Percentiles rank a stretch among this genome's conserved stretches.
phyloP scores from a whole-genome alignment of 306 rosid genomes.

The Datisca glomerata region DNA sequence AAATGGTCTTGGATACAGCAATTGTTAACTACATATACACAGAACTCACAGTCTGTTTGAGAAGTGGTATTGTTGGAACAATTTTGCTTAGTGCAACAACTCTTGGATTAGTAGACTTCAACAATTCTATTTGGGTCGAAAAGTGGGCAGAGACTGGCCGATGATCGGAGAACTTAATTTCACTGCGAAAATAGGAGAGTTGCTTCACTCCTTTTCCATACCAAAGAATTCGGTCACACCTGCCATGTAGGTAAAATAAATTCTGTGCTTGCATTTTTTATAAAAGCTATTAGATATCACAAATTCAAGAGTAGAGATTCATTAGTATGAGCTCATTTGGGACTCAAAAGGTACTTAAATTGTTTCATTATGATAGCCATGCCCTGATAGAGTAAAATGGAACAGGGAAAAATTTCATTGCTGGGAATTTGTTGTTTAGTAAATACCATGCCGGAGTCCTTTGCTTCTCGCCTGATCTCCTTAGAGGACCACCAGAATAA shows the following conservation, averaged over 20 bases:
- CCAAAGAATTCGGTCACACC: constrained; percentile 97
- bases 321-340: too few species aligned
- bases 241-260: constrained; percentile 12
- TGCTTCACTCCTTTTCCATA: constrained; percentile 81
- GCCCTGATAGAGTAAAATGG: too few species aligned
- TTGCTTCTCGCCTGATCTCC: constrained; percentile 72
- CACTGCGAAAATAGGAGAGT: constrained; percentile 74
- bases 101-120: constrained; percentile 28
- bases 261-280: too few species aligned
- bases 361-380: too few species aligned
- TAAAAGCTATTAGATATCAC: too few species aligned
- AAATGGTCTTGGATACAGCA: constrained; percentile 1
- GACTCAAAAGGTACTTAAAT: too few species aligned
- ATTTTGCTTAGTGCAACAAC: constrained; percentile 17
- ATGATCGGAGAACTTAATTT: constrained; percentile 93
- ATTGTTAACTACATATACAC: background rate
- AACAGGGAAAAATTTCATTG: too few species aligned
- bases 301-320: too few species aligned
- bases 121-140: constrained; percentile 55
- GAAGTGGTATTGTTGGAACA: constrained; percentile 20
- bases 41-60: constrained; percentile 37
- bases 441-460: constrained; percentile 93
- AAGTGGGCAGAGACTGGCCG: constrained; percentile 90
- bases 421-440: background rate
- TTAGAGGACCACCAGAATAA: constrained; percentile 63